These are phyloP conservation scores for Aspergillus fischeri DNA, from an alignment of 2,329 filamentous ascomycete genomes.

Conservation along the genomic window DNA sequence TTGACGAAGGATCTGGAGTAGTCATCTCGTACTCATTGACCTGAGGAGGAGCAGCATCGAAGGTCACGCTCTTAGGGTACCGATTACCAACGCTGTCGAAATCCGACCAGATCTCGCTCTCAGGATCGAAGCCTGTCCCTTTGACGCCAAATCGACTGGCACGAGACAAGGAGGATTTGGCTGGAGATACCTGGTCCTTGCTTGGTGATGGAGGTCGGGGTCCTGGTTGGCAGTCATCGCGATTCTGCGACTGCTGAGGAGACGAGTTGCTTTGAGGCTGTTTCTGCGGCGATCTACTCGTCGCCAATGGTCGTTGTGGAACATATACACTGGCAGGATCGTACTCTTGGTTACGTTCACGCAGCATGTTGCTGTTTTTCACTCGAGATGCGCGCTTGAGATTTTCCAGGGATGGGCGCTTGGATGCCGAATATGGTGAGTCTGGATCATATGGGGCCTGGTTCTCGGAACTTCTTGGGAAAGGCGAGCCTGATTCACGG, in stretches of 20 bases:
- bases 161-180: slow-evolving; percentile 81
- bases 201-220: slow-evolving; percentile 53
- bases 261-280: slow-evolving; percentile 68
- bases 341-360: slow-evolving; percentile 89
- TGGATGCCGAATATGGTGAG: slow-evolving; percentile 65
- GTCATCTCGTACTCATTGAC: slow-evolving; percentile 98
- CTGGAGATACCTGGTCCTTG: slow-evolving; percentile 71
- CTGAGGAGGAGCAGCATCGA: slow-evolving; percentile 87
- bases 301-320: slow-evolving; percentile 77
- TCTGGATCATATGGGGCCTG: slow-evolving; percentile 54
- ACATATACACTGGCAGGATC: slow-evolving; percentile 73
- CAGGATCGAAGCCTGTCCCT: slow-evolving; percentile 60
- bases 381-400: slow-evolving; percentile 91
- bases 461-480: slow-evolving; percentile 66
- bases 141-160: slow-evolving; percentile 57
- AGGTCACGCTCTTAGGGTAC: slow-evolving; percentile 94
- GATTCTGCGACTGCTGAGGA: slow-evolving; percentile 20
- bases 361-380: slow-evolving; percentile 96
- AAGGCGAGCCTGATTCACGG: slow-evolving; percentile 64
- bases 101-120: slow-evolving; percentile 64
- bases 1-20: slow-evolving; percentile 90
- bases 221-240: slow-evolving; percentile 13
- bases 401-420: slow-evolving; percentile 89
- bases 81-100: slow-evolving; percentile 59
- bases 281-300: slow-evolving; percentile 52